phyloP scores from a whole-genome alignment of 176 grass and related monocot species.

The Hordeum vulgare region MorexV3_pseudomolecules_assembly NC_058519.1:428553021-428553520 shows the following conservation, averaged over 20 bases:
- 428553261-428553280: neutral
- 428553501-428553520: neutral
- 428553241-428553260: neutral
- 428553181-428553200: neutral
- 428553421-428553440: neutral
- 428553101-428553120: too few species aligned
- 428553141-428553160: neutral
- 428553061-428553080: too few species aligned
- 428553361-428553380: neutral
- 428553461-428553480: neutral
- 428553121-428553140: neutral
- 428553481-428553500: neutral
- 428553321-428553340: neutral
- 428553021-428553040: too few species aligned
- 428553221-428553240: too few species aligned
- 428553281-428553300: neutral
- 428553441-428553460: neutral
- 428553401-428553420: neutral
- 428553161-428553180: neutral
- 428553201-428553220: neutral
- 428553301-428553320: neutral
- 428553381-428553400: neutral
- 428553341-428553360: too few species aligned
- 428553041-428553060: too few species aligned
- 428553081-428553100: too few species aligned